These are phyloP conservation scores for Suillus variegatus DNA, from an alignment of 768 basidiomycete species.

Conservation along the genomic window DNA sequence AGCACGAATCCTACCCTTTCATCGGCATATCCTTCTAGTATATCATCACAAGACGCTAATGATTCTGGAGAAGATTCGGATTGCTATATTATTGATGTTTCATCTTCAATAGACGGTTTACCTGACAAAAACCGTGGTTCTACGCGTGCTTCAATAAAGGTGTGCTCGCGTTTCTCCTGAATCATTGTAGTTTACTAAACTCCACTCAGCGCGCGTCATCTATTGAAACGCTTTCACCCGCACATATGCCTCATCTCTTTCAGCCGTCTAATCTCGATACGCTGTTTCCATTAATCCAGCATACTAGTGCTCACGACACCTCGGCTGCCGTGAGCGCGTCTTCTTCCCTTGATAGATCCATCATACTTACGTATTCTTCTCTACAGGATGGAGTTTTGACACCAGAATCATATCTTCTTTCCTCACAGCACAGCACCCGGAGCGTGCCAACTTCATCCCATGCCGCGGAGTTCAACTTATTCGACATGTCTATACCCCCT, in stretches of 20 bases:
- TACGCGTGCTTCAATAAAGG: conserved; percentile 14
- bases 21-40: conserved; percentile 1
- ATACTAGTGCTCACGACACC: conserved; percentile 3
- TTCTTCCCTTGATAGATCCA: not conserved
- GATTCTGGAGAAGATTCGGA: not conserved
- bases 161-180: conserved; percentile 6
- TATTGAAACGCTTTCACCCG: conserved; percentile 4
- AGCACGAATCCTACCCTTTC: not conserved
- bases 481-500: conserved; percentile 7
- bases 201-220: conserved; percentile 16
- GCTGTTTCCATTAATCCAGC: conserved; percentile 4
- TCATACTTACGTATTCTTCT: conserved; percentile 2
- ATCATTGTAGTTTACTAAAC: conserved; percentile 8
- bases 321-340: conserved; percentile 17
- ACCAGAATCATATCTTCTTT: not conserved
- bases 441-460: conserved; percentile 5
- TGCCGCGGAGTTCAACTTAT: conserved; percentile 11
- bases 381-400: conserved; percentile 9
- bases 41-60: not conserved
- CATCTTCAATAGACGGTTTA: not conserved
- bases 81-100: not conserved
- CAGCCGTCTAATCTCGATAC: conserved; percentile 15
- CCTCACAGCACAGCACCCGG: conserved; percentile 2
- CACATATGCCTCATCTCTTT: conserved; percentile 10
- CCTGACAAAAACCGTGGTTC: conserved; percentile 12